phyloP scores from a whole-genome alignment of 768 basidiomycete genomes.

The Hypsizygus marmoreus region DNA sequence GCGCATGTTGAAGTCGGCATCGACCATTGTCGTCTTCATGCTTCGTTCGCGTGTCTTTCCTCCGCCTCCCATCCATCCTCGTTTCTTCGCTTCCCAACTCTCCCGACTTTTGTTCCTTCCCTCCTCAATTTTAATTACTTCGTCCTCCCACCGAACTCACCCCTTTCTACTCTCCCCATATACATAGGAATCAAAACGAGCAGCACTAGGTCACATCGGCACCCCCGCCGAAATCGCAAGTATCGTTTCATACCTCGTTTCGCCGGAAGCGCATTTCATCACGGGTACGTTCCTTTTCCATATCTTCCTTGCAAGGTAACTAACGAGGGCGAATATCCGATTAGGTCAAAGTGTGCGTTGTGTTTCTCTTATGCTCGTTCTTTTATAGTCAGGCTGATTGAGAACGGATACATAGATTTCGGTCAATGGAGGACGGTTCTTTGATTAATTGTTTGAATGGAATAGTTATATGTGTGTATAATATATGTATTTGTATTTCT shows the following conservation, averaged over 20 bases:
- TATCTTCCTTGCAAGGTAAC: too few relatives aligned
- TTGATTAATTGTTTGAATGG: too few relatives aligned
- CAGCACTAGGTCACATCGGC: conserved; percentile 7
- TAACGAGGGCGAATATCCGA: neutral
- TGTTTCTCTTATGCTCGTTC: neutral
- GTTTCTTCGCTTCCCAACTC: neutral
- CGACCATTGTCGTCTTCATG: too few relatives aligned
- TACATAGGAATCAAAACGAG: neutral
- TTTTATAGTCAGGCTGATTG: neutral
- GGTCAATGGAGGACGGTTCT: conserved; percentile 8
- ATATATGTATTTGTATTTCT: too few relatives aligned
- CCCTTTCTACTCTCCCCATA: neutral
- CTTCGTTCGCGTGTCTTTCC: too few relatives aligned
- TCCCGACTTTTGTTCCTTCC: too few relatives aligned
- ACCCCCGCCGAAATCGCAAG: conserved; percentile 13
- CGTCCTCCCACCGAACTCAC: too few relatives aligned
- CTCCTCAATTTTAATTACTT: too few relatives aligned
- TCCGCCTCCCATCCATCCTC: neutral
- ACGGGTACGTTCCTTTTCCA: conserved; percentile 14
- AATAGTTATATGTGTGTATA: too few relatives aligned
- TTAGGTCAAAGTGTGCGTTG: conserved; percentile 15
- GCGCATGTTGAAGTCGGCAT: too few relatives aligned
- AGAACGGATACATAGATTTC: conserved; percentile 2
- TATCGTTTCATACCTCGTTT: conserved; percentile 23
- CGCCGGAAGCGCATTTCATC: conserved; percentile 17